Evolutionary conservation across 83 land plant species (phyloP).

Genomic region (Picea abies): DNA sequence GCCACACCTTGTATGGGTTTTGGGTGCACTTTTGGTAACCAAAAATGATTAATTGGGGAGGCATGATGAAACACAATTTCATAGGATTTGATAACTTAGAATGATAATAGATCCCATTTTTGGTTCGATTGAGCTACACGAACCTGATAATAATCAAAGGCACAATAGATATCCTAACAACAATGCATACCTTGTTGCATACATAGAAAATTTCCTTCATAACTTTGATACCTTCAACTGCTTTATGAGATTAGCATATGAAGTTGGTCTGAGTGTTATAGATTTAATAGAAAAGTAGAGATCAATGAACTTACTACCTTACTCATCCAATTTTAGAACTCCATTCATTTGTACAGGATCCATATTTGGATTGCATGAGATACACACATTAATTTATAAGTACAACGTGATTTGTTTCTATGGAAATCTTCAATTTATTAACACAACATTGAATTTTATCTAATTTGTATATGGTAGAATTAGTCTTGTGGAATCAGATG

Average conservation of each 20-base stretch:
- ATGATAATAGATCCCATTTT: background rate
- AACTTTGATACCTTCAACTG: conserved; percentile 64
- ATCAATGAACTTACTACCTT: conserved; percentile 60
- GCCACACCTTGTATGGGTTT: conserved; percentile 65
- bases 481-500: too few species aligned
- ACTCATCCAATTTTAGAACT: conserved; percentile 60
- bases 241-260: conserved; percentile 46
- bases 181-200: conserved; percentile 44
- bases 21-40: conserved; percentile 50
- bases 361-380: background rate
- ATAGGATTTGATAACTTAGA: too few species aligned
- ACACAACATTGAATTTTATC: too few species aligned
- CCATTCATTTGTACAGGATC: conserved; percentile 36
- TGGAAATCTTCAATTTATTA: too few species aligned
- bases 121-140: background rate
- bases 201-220: conserved; percentile 74
- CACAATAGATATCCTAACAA: background rate
- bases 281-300: conserved; percentile 47
- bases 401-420: too few species aligned
- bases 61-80: background rate
- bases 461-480: too few species aligned
- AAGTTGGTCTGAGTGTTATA: conserved; percentile 46
- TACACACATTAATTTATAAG: too few species aligned
- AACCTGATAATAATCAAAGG: background rate
- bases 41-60: background rate